Conservation (phyloP, 2,329 filamentous ascomycete genomes). For the Colletotrichum lupini region DNA sequence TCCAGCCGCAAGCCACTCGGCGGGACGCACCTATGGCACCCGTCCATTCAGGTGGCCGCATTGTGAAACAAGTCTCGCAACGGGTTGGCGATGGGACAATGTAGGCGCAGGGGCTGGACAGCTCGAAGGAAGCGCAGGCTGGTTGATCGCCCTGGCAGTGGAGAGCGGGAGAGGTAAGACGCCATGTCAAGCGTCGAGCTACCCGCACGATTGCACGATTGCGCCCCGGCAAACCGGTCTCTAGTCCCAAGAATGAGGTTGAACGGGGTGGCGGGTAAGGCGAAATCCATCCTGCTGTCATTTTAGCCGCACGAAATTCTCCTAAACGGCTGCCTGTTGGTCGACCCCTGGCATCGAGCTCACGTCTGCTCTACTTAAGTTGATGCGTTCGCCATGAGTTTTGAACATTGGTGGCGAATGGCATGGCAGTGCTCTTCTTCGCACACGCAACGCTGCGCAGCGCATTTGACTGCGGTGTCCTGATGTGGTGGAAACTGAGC, state of each 20-base stretch:
- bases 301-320: not conserved
- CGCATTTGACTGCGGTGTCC: not conserved
- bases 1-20: not conserved
- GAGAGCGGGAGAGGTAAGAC: constrained; percentile 10
- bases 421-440: not conserved
- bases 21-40: not conserved
- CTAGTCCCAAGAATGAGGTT: constrained; percentile 3
- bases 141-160: constrained; percentile 14
- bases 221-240: constrained; percentile 21
- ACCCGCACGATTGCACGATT: constrained; percentile 16
- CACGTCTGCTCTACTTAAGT: not conserved
- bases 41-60: not conserved
- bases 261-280: constrained; percentile 21
- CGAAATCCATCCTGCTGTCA: not conserved
- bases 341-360: not conserved
- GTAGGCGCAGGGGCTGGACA: not conserved
- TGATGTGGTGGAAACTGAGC: not conserved
- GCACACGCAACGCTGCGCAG: not conserved
- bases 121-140: not conserved
- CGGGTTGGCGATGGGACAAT: not conserved
- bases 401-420: not conserved
- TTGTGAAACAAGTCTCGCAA: not conserved
- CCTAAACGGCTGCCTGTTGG: constrained; percentile 8
- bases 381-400: not conserved
- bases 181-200: not conserved